phyloP scores from a whole-genome alignment of 169 alveolate genomes.

The Plasmodium ovale region DNA sequence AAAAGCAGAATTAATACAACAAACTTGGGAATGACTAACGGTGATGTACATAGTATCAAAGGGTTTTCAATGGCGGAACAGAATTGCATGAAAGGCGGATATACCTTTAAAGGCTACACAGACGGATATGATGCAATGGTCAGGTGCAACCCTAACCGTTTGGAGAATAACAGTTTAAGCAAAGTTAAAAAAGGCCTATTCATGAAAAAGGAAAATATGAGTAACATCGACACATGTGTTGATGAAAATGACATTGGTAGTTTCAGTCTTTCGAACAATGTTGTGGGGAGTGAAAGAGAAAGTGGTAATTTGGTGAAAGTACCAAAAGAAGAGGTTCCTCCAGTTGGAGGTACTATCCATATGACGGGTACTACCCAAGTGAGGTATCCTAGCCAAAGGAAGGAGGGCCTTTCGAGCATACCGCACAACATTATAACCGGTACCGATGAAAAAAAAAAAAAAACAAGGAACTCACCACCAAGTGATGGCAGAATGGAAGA shows the following conservation, averaged over 20 bases:
- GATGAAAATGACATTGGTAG: conserved; percentile 74
- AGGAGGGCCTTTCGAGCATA: too few relatives aligned
- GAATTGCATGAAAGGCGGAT: conserved; percentile 8
- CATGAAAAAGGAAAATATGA: conserved; percentile 63
- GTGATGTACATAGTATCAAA: conserved; percentile 1
- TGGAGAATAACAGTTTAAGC: neutral
- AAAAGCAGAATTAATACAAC: conserved; percentile 9
- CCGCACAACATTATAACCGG: too few relatives aligned
- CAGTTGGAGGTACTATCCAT: neutral
- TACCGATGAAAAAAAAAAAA: too few relatives aligned
- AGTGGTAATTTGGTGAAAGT: conserved; percentile 3
- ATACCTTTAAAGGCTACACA: neutral
- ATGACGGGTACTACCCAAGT: too few relatives aligned
- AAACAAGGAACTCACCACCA: too few relatives aligned
- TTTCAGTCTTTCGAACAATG: conserved; percentile 46
- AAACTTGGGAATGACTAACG: neutral
- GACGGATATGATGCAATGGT: neutral
- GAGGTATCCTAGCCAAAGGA: too few relatives aligned
- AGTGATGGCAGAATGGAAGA: neutral
- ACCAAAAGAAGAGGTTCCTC: neutral
- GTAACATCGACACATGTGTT: conserved; percentile 63
- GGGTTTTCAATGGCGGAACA: neutral
- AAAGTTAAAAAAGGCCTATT: conserved; percentile 21
- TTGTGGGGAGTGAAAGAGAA: conserved; percentile 1
- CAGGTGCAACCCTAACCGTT: neutral